phyloP scores from a whole-genome alignment of 2,329 filamentous ascomycete genomes.

The Colletotrichum cereale region DNA sequence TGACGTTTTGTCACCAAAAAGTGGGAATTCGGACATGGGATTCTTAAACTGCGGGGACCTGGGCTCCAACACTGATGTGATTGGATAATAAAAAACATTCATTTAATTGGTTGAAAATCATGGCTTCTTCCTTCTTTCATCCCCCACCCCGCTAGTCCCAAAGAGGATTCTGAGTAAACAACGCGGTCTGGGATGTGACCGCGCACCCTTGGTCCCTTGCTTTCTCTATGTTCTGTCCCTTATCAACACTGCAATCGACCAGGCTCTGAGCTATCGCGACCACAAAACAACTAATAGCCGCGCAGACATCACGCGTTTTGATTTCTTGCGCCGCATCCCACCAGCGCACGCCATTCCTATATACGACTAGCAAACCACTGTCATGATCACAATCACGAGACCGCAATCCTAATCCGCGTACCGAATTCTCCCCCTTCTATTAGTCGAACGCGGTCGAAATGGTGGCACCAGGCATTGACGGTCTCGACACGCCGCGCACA shows the following conservation, averaged over 20 bases:
- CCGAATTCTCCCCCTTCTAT: conserved; percentile 10
- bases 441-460: conserved; percentile 58
- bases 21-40: conserved; percentile 7
- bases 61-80: background rate
- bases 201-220: conserved; percentile 34
- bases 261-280: conserved; percentile 24
- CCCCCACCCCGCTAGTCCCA: conserved; percentile 48
- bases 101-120: conserved; percentile 10
- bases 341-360: conserved; percentile 10
- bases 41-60: conserved; percentile 15
- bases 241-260: conserved; percentile 34
- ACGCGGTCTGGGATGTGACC: conserved; percentile 38
- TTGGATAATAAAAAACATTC: background rate
- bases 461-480: conserved; percentile 72
- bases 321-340: conserved; percentile 23
- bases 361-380: conserved; percentile 7
- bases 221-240: conserved; percentile 29
- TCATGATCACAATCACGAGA: conserved; percentile 30
- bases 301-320: conserved; percentile 6
- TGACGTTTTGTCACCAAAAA: conserved; percentile 24
- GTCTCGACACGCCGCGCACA: conserved; percentile 88
- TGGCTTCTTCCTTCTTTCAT: conserved; percentile 12
- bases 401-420: conserved; percentile 27
- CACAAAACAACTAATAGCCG: conserved; percentile 11
- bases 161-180: conserved; percentile 58